Evolutionary conservation across 805 yeast species (phyloP).

Genomic region (Metschnikowia matae): DNA sequence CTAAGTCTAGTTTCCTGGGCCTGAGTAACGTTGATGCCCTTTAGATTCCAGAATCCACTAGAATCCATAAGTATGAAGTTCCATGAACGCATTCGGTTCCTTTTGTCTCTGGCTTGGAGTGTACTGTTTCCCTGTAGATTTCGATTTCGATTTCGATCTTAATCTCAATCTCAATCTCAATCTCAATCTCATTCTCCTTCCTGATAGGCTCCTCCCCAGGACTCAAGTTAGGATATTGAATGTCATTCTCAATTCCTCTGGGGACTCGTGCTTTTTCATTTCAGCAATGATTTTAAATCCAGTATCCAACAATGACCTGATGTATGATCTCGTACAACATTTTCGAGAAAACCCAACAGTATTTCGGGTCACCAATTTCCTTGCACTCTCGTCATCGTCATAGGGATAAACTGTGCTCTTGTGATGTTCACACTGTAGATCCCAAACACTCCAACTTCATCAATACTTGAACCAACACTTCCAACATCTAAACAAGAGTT

Average conservation of each 20-base stretch:
- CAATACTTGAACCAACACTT: no score
- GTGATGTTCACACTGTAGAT: conserved; percentile 75
- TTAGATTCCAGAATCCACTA: no score
- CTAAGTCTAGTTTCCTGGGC: no score
- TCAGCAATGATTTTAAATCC: conserved; percentile 82
- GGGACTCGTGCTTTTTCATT: conserved; percentile 75
- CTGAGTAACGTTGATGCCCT: no score
- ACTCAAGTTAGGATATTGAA: conserved; percentile 73
- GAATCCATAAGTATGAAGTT: no score
- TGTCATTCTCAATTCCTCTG: conserved; percentile 75
- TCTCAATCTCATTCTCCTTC: conserved; percentile 61
- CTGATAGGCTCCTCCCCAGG: conserved; percentile 86
- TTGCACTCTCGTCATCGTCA: conserved; percentile 76
- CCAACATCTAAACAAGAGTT: no score
- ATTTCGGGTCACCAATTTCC: conserved; percentile 82
- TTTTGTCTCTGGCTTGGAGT: no score
- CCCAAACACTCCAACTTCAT: no score
- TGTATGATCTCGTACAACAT: conserved; percentile 77
- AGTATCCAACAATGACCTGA: conserved; percentile 65
- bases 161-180: conserved; percentile 52
- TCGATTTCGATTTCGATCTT: no score
- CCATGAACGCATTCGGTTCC: no score
- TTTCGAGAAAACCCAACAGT: conserved; percentile 71
- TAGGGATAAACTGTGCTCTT: conserved; percentile 73
- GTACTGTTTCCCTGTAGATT: conserved; percentile 2